A percentile compares a stretch with the other conserved stretches of the same genome.
These are phyloP conservation scores for Neospora caninum DNA, from an alignment of 169 alveolate genomes.

Conservation along the genomic window DNA sequence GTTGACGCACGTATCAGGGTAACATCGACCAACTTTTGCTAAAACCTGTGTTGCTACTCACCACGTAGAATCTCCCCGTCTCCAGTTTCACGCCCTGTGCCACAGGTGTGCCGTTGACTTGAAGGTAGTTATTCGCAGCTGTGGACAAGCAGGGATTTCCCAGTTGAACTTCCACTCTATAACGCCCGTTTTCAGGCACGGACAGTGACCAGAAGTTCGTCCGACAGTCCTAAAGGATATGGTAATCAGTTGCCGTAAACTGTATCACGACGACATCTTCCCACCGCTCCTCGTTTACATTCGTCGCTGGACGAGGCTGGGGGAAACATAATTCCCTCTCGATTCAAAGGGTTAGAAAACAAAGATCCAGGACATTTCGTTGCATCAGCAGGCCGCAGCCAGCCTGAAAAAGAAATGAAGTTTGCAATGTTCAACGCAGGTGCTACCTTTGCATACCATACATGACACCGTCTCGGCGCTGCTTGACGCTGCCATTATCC, in stretches of 20 bases:
- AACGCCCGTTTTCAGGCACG: constrained; percentile 47
- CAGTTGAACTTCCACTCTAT: constrained; percentile 46
- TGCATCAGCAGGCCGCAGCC: constrained; percentile 62
- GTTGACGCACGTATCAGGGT: neutral
- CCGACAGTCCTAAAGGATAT: constrained; percentile 41
- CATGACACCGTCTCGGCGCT: constrained; percentile 5
- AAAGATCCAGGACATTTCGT: neutral
- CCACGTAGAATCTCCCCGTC: constrained; percentile 43
- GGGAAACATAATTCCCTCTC: constrained; percentile 52
- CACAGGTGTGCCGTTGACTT: constrained; percentile 48
- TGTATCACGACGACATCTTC: neutral
- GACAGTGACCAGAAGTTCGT: constrained; percentile 63
- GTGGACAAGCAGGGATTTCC: constrained; percentile 55
- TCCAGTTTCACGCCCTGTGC: constrained; percentile 19
- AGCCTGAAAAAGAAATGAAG: neutral
- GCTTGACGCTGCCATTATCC: constrained; percentile 40
- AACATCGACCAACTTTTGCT: neutral
- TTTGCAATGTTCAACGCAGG: neutral
- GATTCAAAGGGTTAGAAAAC: constrained; percentile 3
- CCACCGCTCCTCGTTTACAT: neutral
- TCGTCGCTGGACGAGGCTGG: constrained; percentile 27
- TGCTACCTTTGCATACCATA: neutral
- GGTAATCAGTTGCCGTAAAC: neutral
- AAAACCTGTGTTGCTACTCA: neutral
- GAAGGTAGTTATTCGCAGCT: constrained; percentile 18